Percentiles rank a stretch among this genome's conserved stretches.
phyloP scores from a whole-genome alignment of 441 rosid species.

The Adansonia rubrostipa region DNA sequence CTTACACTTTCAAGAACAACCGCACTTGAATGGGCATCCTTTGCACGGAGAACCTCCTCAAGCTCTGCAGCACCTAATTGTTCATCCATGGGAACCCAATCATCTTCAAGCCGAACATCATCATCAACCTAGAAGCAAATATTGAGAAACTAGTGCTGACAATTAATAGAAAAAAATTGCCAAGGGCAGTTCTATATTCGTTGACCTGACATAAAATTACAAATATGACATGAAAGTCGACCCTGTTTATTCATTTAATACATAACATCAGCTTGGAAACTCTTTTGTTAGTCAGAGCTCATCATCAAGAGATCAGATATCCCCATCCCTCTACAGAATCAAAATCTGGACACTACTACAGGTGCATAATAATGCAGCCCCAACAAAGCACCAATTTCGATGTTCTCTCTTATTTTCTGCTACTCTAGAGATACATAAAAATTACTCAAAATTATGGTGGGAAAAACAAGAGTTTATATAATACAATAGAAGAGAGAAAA shows the following conservation, averaged over 20 bases:
- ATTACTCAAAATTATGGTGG: background rate
- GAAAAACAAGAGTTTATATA: background rate
- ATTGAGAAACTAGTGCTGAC: constrained; percentile 14
- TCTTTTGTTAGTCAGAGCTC: constrained; percentile 1
- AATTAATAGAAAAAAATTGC: background rate
- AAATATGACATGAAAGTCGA: background rate
- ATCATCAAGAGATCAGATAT: constrained; percentile 9
- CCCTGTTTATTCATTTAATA: constrained; percentile 6
- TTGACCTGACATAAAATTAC: background rate
- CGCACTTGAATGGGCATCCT: constrained; percentile 94
- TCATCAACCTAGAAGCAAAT: constrained; percentile 55
- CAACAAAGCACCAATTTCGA: background rate
- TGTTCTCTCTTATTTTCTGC: background rate
- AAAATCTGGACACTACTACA: background rate
- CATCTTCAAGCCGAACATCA: constrained; percentile 95
- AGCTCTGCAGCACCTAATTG: constrained; percentile 66
- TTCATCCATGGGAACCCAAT: constrained; percentile 98
- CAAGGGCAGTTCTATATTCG: background rate
- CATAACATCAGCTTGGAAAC: background rate
- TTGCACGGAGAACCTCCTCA: constrained; percentile 76
- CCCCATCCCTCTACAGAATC: background rate
- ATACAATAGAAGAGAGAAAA: background rate
- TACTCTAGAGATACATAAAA: background rate
- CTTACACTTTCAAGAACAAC: constrained; percentile 99
- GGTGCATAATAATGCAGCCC: background rate